Evolutionary conservation across 106 monocot genomes (phyloP).

Genomic region (Hemerocallis citrina): DNA sequence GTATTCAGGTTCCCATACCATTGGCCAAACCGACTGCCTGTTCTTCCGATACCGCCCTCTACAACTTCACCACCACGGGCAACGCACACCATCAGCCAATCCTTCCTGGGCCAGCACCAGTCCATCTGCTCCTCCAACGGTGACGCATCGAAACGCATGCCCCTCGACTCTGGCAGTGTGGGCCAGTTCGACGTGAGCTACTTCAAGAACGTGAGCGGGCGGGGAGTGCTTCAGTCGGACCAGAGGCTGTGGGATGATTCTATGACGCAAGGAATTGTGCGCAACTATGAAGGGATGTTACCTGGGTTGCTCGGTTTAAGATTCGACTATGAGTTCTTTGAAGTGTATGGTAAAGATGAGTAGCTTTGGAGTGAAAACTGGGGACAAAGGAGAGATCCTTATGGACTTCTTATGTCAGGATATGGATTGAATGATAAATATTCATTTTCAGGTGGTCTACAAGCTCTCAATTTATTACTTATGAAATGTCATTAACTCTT

Average conservation of each 20-base stretch:
- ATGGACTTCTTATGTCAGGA: too few species aligned
- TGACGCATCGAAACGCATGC: slow-evolving; percentile 20
- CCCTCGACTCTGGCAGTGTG: slow-evolving; percentile 42
- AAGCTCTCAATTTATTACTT: too few species aligned
- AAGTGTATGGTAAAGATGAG: slow-evolving; percentile 63
- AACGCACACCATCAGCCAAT: slow-evolving; percentile 20
- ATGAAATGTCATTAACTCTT: too few species aligned
- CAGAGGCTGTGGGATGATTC: slow-evolving; percentile 52
- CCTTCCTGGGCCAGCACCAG: slow-evolving; percentile 29
- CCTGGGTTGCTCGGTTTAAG: slow-evolving; percentile 39
- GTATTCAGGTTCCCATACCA: slow-evolving; percentile 46
- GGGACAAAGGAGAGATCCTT: slow-evolving; percentile 44
- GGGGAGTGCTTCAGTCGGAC: slow-evolving; percentile 53
- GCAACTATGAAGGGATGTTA: slow-evolving; percentile 34
- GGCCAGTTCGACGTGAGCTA: slow-evolving; percentile 35
- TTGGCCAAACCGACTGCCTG: slow-evolving; percentile 44
- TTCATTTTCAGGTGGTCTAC: too few species aligned
- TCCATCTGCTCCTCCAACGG: slow-evolving; percentile 30
- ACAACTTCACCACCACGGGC: slow-evolving; percentile 47
- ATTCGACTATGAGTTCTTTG: slow-evolving; percentile 41
- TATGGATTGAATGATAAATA: too few species aligned
- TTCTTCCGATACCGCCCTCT: slow-evolving; percentile 55
- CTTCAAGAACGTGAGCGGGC: slow-evolving; percentile 54
- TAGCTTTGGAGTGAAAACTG: slow-evolving; percentile 49
- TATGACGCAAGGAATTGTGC: slow-evolving; percentile 18